Conservation (phyloP, 441 rosid species). For the Geranium incanum region DNA sequence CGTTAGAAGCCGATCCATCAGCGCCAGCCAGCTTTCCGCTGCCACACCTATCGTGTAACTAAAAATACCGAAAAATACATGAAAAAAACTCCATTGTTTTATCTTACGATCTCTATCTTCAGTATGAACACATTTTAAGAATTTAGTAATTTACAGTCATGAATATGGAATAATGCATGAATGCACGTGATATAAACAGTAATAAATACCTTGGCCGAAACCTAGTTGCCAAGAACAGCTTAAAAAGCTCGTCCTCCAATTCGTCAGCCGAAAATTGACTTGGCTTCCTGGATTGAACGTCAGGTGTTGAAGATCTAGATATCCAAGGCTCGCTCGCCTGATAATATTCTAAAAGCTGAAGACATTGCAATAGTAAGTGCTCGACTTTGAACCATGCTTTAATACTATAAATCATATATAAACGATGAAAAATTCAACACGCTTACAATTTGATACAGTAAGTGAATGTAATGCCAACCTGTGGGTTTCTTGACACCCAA, state of each 20-base stretch:
- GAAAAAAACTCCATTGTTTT: neutral
- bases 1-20: constrained; percentile 62
- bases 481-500: constrained; percentile 56
- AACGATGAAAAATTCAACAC: neutral
- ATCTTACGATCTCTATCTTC: neutral
- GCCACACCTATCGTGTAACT: constrained; percentile 52
- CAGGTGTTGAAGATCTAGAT: constrained; percentile 27
- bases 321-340: constrained; percentile 52
- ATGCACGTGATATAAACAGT: neutral
- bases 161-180: neutral
- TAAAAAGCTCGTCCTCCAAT: constrained; percentile 58
- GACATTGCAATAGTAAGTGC: constrained; percentile 8
- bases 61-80: constrained; percentile 22
- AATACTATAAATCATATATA: neutral
- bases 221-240: constrained; percentile 45
- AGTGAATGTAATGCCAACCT: constrained; percentile 34
- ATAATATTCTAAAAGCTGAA: constrained; percentile 54
- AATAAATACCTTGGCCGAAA: constrained; percentile 48
- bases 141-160: neutral
- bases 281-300: constrained; percentile 26
- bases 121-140: neutral
- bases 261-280: constrained; percentile 36
- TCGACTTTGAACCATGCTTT: constrained; percentile 15
- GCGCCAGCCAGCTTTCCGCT: constrained; percentile 57
- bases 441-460: neutral